Percentiles rank a stretch among this genome's conserved stretches.
Evolutionary conservation across 2,329 filamentous ascomycete genomes (phyloP).

Genomic region (Dactylellina sp.): DNA sequence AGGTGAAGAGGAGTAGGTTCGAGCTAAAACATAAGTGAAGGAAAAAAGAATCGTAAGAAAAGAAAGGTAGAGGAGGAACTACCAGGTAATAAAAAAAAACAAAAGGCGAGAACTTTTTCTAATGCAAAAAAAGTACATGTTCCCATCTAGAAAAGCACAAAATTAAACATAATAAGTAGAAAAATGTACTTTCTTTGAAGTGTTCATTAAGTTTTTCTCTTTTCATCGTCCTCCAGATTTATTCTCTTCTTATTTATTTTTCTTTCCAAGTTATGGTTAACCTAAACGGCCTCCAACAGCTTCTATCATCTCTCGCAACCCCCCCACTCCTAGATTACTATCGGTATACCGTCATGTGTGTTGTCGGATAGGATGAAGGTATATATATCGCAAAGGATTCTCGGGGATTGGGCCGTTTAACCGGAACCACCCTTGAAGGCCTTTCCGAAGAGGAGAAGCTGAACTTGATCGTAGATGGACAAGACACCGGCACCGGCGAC

Average conservation of each 20-base stretch:
- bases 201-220: constrained; percentile 37
- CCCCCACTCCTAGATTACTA: constrained; percentile 20
- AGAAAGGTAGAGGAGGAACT: constrained; percentile 31
- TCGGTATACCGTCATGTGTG: constrained; percentile 50
- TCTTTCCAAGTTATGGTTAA: constrained; percentile 49
- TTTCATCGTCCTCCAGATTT: constrained; percentile 24
- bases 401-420: constrained; percentile 57
- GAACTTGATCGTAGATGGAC: constrained; percentile 99
- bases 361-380: constrained; percentile 50
- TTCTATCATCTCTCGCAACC: constrained; percentile 50
- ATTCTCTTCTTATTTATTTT: constrained; percentile 38
- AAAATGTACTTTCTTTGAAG: constrained; percentile 56
- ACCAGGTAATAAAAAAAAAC: constrained; percentile 15
- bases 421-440: constrained; percentile 78
- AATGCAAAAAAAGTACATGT: constrained; percentile 54
- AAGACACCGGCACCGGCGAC: constrained; percentile 99
- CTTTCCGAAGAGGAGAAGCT: constrained; percentile 99
- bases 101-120: constrained; percentile 46
- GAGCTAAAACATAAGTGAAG: constrained; percentile 51
- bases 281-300: constrained; percentile 39
- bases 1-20: constrained; percentile 54
- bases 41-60: constrained; percentile 35
- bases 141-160: constrained; percentile 54
- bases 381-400: constrained; percentile 38
- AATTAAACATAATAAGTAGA: constrained; percentile 53